A percentile compares a stretch with the other conserved stretches of the same genome.
Evolutionary conservation across 306 rosid species (phyloP).

Genomic region (Betula pendula): DNA sequence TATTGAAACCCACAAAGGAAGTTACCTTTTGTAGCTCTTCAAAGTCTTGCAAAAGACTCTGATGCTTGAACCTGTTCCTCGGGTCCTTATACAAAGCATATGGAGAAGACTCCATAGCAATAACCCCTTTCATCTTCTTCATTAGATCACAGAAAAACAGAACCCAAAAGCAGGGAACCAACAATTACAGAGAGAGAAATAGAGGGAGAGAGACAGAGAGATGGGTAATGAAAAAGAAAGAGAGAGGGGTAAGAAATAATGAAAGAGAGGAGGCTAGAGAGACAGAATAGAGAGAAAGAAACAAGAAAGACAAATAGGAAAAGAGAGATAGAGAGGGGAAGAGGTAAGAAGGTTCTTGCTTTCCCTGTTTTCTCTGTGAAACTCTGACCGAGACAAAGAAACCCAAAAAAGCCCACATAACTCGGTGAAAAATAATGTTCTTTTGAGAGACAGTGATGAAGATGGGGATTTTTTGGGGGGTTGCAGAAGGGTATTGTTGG

Average conservation of each 20-base stretch:
- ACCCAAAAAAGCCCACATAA: constrained; percentile 97
- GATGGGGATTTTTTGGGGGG: constrained; percentile 89
- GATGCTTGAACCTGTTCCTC: constrained; percentile 65
- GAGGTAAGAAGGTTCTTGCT: constrained; percentile 68
- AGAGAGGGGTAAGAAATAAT: constrained; percentile 27
- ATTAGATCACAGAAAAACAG: constrained; percentile 38
- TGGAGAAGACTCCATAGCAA: constrained; percentile 41
- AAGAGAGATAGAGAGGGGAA: constrained; percentile 12
- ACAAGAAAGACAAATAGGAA: constrained; percentile 8
- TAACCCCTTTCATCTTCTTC: constrained; percentile 84
- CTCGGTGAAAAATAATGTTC: constrained; percentile 83
- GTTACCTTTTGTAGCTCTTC: constrained; percentile 73
- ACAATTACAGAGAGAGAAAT: background rate
- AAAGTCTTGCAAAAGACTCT: constrained; percentile 80
- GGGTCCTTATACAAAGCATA: constrained; percentile 49
- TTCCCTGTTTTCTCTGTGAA: constrained; percentile 91
- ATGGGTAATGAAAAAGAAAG: constrained; percentile 27
- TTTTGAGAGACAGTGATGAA: constrained; percentile 90
- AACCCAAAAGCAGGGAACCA: constrained; percentile 34
- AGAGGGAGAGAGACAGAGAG: constrained; percentile 14
- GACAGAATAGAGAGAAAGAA: background rate
- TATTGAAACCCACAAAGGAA: constrained; percentile 4
- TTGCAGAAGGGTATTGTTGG: constrained; percentile 99
- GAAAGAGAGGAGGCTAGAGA: constrained; percentile 27
- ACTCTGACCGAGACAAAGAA: constrained; percentile 91